These are phyloP conservation scores for Cyberlindnera amylophila DNA, from an alignment of 805 yeast species.

Conservation along the genomic window DNA sequence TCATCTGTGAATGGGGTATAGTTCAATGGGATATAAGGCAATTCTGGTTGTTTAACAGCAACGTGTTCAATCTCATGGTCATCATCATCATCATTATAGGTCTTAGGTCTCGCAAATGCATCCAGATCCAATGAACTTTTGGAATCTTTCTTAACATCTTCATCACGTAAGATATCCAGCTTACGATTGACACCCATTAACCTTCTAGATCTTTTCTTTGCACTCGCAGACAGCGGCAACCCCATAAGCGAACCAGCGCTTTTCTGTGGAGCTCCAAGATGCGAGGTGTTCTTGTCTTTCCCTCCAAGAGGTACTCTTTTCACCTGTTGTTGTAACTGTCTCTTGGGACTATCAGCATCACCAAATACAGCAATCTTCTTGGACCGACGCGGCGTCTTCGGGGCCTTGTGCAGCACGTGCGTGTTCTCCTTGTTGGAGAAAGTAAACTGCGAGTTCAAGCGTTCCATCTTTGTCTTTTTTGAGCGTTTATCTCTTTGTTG, in stretches of 20 bases:
- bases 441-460: neutral
- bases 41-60: constrained; percentile 36
- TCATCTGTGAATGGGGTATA: constrained; percentile 37
- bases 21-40: constrained; percentile 43
- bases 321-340: neutral
- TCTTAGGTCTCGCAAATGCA: neutral
- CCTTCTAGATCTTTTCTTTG: constrained; percentile 12
- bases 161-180: constrained; percentile 30
- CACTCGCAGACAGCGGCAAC: constrained; percentile 3
- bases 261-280: neutral
- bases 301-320: constrained; percentile 28
- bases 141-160: neutral
- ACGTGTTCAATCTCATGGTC: constrained; percentile 47
- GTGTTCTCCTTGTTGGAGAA: constrained; percentile 17
- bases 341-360: constrained; percentile 1
- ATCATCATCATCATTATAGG: constrained; percentile 14
- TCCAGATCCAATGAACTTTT: no score
- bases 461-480: constrained; percentile 6
- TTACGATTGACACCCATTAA: constrained; percentile 12
- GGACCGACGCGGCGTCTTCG: constrained; percentile 11
- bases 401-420: constrained; percentile 6
- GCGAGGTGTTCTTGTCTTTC: constrained; percentile 21
- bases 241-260: constrained; percentile 2
- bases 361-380: constrained; percentile 1
- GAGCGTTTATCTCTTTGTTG: neutral